These are phyloP conservation scores for Botrytis byssoidea DNA, from an alignment of 2,329 filamentous ascomycete genomes.

Conservation along the genomic window DNA sequence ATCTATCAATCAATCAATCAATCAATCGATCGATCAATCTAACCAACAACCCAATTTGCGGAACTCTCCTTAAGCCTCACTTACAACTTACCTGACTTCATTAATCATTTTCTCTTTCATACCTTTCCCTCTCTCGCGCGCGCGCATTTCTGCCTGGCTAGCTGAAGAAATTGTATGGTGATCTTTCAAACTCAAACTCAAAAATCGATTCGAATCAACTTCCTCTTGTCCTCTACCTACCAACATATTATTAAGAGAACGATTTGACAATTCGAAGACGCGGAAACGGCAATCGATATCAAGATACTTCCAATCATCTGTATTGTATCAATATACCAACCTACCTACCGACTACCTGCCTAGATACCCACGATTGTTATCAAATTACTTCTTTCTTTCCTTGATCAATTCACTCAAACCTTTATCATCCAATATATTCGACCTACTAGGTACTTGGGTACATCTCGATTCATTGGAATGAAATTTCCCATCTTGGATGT, in stretches of 20 bases:
- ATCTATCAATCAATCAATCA: no score
- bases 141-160: not conserved
- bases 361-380: not conserved
- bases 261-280: not conserved
- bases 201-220: not conserved
- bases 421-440: not conserved
- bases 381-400: slow-evolving; percentile 1
- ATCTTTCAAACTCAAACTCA: not conserved
- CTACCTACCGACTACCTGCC: not conserved
- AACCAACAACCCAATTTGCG: slow-evolving; percentile 1
- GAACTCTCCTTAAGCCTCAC: not conserved
- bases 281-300: not conserved
- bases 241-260: not conserved
- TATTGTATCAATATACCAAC: not conserved
- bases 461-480: not conserved
- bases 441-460: not conserved
- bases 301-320: not conserved
- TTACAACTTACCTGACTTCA: not conserved
- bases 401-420: not conserved
- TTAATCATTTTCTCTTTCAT: not conserved
- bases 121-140: not conserved
- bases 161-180: not conserved
- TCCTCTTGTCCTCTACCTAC: not conserved
- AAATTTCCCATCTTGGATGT: not conserved
- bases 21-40: not conserved